Evolutionary conservation across 2,329 filamentous ascomycete species (phyloP).

Genomic region (Aplosporella prunicola): DNA sequence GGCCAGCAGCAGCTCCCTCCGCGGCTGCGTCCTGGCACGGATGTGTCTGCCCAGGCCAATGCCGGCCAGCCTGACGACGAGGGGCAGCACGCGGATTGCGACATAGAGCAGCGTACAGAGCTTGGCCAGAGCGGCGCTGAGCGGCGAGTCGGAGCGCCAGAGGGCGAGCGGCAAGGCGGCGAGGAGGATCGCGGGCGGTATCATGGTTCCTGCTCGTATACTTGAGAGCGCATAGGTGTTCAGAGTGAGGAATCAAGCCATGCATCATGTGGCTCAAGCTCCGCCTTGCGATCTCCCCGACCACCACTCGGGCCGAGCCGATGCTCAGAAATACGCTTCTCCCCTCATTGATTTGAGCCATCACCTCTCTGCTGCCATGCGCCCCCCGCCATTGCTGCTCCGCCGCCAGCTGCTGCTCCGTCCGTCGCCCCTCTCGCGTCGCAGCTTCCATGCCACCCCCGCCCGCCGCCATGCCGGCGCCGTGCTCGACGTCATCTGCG

Average conservation of each 20-base stretch:
- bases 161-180: conserved; percentile 21
- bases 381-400: conserved; percentile 17
- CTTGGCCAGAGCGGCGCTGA: conserved; percentile 4
- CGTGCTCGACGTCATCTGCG: conserved; percentile 35
- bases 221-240: conserved; percentile 10
- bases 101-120: conserved; percentile 13
- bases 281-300: not conserved
- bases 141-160: conserved; percentile 9
- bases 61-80: conserved; percentile 20
- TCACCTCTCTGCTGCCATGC: conserved; percentile 14
- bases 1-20: conserved; percentile 25
- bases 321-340: not conserved
- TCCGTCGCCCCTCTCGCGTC: conserved; percentile 15
- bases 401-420: conserved; percentile 19
- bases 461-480: conserved; percentile 23
- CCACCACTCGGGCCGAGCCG: not conserved
- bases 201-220: conserved; percentile 11
- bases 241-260: not conserved
- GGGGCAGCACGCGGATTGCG: conserved; percentile 19
- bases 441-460: conserved; percentile 43
- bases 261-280: conserved; percentile 11
- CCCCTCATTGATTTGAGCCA: not conserved
- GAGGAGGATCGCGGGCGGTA: conserved; percentile 13
- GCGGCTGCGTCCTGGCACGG: conserved; percentile 23
- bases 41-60: conserved; percentile 22